A percentile compares a stretch with the other conserved stretches of the same genome.
Conservation (phyloP, 306 rosid genomes). For the Vigna nakashimae region DNA sequence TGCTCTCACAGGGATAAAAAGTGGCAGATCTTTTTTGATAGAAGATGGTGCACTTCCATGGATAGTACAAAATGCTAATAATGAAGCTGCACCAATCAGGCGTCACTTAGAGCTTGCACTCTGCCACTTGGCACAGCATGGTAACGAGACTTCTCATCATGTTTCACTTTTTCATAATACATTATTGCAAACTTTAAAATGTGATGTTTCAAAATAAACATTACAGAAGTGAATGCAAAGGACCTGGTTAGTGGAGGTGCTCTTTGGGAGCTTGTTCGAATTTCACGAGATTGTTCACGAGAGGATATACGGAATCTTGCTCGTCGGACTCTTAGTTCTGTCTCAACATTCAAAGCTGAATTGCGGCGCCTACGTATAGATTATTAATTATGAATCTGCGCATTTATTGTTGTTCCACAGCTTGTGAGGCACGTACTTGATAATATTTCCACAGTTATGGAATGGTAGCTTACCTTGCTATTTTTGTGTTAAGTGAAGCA, state of each 20-base stretch:
- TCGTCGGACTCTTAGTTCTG: slow-evolving; percentile 71
- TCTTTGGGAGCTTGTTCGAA: slow-evolving; percentile 96
- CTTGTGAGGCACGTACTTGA: slow-evolving; percentile 37
- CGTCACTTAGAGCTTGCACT: slow-evolving; percentile 99
- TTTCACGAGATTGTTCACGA: slow-evolving; percentile 93
- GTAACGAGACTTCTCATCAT: slow-evolving; percentile 50
- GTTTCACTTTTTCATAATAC: slow-evolving; percentile 17
- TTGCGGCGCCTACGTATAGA: slow-evolving; percentile 81
- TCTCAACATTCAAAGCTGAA: slow-evolving; percentile 79
- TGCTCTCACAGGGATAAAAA: slow-evolving; percentile 61
- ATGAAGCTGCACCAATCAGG: slow-evolving; percentile 93
- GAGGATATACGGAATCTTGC: slow-evolving; percentile 96
- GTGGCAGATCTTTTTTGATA: slow-evolving; percentile 80
- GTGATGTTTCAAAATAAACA: slow-evolving; percentile 7
- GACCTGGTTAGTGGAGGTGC: slow-evolving; percentile 98
- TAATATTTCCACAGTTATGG: slow-evolving; percentile 30
- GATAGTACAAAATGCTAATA: slow-evolving; percentile 94
- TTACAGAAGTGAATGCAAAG: slow-evolving; percentile 89
- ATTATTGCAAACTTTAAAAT: slow-evolving; percentile 15
- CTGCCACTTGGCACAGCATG: slow-evolving; percentile 98
- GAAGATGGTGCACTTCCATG: slow-evolving; percentile 98
- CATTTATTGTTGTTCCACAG: slow-evolving; percentile 27
- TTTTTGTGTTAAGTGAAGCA: slow-evolving; percentile 59
- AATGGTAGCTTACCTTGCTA: slow-evolving; percentile 39
- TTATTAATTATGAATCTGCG: slow-evolving; percentile 47